A percentile compares a stretch with the other conserved stretches of the same genome.
phyloP scores from a whole-genome alignment of 2,329 filamentous ascomycete species.

The Fusarium torulosum region DNA sequence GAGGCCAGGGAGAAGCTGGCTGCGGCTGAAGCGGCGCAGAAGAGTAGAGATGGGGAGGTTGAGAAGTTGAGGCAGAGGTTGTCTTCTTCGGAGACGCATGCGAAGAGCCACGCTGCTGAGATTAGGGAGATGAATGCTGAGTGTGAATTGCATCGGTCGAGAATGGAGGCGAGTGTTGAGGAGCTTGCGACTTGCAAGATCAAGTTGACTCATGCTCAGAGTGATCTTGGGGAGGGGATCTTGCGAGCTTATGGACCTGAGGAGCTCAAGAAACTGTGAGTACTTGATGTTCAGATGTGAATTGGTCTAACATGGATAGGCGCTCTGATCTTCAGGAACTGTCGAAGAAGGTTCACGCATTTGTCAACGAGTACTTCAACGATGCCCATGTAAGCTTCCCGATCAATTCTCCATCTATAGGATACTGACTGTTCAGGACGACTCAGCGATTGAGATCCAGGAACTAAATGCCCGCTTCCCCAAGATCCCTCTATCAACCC shows the following conservation, averaged over 20 bases:
- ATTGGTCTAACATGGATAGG: constrained; percentile 28
- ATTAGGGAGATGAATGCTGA: constrained; percentile 47
- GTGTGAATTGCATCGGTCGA: constrained; percentile 44
- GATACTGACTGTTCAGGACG: constrained; percentile 4
- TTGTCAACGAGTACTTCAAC: constrained; percentile 48
- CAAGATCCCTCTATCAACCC: constrained; percentile 44
- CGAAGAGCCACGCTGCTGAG: constrained; percentile 37
- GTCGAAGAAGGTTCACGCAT: constrained; percentile 42
- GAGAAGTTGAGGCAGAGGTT: constrained; percentile 53
- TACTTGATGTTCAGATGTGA: accelerated
- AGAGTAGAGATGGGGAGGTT: constrained; percentile 56
- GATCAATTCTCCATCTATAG: accelerated
- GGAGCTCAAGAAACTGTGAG: constrained; percentile 45
- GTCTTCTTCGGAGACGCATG: constrained; percentile 32
- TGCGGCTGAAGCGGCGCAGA: constrained; percentile 51
- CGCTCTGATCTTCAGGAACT: constrained; percentile 43
- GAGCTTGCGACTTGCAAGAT: constrained; percentile 39
- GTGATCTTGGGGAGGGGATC: constrained; percentile 43
- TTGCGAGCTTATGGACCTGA: constrained; percentile 38
- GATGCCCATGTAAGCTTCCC: constrained; percentile 36
- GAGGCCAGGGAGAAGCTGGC: constrained; percentile 56
- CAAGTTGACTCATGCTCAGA: constrained; percentile 39
- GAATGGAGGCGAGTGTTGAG: constrained; percentile 36
- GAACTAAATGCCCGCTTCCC: constrained; percentile 42
- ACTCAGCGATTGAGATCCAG: constrained; percentile 42